A percentile compares a stretch with the other conserved stretches of the same genome.
phyloP scores from a whole-genome alignment of 2,329 filamentous ascomycete genomes.

The Aphanocladium album region DNA sequence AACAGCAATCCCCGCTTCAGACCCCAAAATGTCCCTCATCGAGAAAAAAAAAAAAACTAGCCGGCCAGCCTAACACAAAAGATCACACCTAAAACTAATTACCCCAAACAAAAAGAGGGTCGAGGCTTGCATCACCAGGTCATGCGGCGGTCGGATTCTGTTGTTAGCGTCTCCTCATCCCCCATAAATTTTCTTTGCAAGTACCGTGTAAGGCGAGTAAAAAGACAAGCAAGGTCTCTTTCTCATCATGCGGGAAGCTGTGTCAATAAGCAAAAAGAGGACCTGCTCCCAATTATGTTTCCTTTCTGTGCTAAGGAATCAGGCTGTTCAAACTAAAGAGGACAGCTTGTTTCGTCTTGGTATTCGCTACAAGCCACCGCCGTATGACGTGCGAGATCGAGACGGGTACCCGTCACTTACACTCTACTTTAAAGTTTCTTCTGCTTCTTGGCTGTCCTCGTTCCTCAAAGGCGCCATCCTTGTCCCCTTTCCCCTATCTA shows the following conservation, averaged over 20 bases:
- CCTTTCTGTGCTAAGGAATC: background rate
- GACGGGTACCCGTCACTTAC: background rate
- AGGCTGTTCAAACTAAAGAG: background rate
- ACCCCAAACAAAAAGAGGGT: constrained; percentile 11
- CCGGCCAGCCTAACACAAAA: too few relatives aligned
- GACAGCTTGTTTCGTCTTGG: background rate
- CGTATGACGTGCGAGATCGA: background rate
- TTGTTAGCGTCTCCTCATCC: background rate
- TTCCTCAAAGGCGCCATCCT: background rate
- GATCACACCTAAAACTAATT: background rate
- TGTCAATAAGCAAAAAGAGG: too few relatives aligned
- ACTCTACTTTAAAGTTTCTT: background rate
- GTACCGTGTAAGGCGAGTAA: background rate
- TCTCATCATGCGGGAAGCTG: background rate
- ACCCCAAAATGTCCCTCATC: background rate
- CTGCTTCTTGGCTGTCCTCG: background rate
- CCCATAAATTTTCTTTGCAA: background rate
- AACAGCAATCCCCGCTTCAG: background rate
- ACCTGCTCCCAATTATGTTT: background rate
- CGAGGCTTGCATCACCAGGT: constrained; percentile 12
- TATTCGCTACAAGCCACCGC: background rate
- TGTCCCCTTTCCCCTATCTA: background rate
- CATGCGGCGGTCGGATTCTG: constrained; percentile 8
- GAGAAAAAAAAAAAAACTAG: background rate
- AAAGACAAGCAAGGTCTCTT: background rate